Percentiles rank a stretch among this genome's conserved stretches.
Evolutionary conservation across 116 monocot genomes (phyloP).

Genomic region (Phalaenopsis hybrid): DNA sequence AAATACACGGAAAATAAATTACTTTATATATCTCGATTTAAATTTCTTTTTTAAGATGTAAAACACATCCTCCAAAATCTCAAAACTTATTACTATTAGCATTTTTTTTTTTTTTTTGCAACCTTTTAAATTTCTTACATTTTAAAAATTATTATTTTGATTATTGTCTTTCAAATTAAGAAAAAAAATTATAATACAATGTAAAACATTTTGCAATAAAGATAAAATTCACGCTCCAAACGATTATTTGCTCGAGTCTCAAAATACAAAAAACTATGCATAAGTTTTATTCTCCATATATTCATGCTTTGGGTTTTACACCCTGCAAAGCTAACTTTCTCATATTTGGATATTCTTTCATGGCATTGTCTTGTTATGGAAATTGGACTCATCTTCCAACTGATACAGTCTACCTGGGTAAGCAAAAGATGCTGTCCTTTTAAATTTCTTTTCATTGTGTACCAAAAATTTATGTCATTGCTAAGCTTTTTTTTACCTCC

Average conservation of each 20-base stretch:
- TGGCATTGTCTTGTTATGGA: not conserved
- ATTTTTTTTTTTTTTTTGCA: not conserved
- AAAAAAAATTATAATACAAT: too few relatives aligned
- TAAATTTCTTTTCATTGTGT: not conserved
- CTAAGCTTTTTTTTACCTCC: not conserved
- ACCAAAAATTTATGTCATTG: conserved; percentile 5
- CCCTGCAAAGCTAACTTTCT: not conserved
- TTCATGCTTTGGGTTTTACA: not conserved
- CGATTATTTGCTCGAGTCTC: not conserved
- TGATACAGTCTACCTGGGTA: conserved; percentile 81
- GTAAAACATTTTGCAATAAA: too few relatives aligned
- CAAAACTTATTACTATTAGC: not conserved
- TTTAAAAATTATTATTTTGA: not conserved
- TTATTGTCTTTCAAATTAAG: too few relatives aligned
- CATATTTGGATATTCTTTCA: not conserved
- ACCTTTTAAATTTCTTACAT: not conserved
- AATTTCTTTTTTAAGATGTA: too few relatives aligned
- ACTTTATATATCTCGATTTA: not conserved
- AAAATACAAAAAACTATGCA: not conserved
- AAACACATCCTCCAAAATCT: too few relatives aligned
- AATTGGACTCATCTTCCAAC: conserved; percentile 8
- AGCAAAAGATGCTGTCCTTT: conserved; percentile 12
- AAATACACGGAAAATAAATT: too few relatives aligned
- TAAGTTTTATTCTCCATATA: not conserved
- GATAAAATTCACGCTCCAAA: too few relatives aligned